Evolutionary conservation across 306 rosid genomes (phyloP), one percentile per base, ranked within the genome.

Genomic region (Begonia fuchsioides): DNA sequence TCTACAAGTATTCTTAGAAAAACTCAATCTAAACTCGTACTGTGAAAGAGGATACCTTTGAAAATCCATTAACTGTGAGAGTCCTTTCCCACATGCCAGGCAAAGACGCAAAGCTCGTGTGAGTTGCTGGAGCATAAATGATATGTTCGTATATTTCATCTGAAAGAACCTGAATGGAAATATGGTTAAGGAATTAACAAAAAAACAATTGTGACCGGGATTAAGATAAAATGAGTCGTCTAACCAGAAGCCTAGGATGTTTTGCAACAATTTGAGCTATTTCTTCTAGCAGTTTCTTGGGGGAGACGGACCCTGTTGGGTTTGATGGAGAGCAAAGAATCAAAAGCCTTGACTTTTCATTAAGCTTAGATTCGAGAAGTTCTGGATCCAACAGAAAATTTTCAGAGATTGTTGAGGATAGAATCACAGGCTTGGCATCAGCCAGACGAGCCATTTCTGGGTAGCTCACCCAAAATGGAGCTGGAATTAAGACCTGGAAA

Each of bases 51-150:
- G 12, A 47, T 44, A 80, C 98, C 98, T 92, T 92, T 26, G 98
- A 92, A 66, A 92, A 92, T 13, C 98, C 96, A 57, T 92, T 85
- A 53, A 92, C 87, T 11, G 96, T 92, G 52, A 92, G 72, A 41
- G 96, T 85, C 60, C 98, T 82, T 59, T 85, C 78, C 92, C 84
- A 79, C 98, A 92, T 85, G 75, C 96, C 94, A 0, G 96, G 94
- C 70, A 92, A 73, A 51, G 98, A 77, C 49, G 98, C 98, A 44
- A 92, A 92, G 73, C 98, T 92, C 13, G 83, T 85, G 69, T 92
- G 98, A 43, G 74, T 74, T 67, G 98, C 87, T 1, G 98, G 98
- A n/a, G 83, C 68, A 61, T 82, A 92, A 45, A 92, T 85, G 52
- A 92, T 92, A 78, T 79, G 95, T 60, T 92, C 98, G 7, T 92